Conservation (phyloP, 2,329 filamentous ascomycete genomes). For the Aureobasidium sp. region DNA sequence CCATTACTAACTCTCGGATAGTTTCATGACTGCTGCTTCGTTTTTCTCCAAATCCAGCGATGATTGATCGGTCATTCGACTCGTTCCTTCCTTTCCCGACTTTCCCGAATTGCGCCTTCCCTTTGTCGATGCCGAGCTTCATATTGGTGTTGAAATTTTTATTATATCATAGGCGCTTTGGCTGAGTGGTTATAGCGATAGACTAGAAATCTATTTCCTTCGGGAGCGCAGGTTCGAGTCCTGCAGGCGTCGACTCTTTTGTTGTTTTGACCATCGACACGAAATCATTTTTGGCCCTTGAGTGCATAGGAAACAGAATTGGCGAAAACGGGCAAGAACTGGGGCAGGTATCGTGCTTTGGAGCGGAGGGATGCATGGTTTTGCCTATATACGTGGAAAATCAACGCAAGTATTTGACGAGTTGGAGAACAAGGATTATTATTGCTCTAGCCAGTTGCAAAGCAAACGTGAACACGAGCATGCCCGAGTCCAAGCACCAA, state of each 20-base stretch:
- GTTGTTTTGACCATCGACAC: neutral
- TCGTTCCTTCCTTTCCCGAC: too few relatives aligned
- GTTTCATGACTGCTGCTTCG: too few relatives aligned
- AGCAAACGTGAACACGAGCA: neutral
- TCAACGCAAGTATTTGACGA: too few relatives aligned
- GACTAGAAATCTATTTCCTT: constrained; percentile 15
- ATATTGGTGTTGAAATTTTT: neutral
- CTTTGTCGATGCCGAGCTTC: too few relatives aligned
- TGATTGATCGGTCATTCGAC: too few relatives aligned
- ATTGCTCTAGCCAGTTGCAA: neutral
- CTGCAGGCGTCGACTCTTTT: neutral
- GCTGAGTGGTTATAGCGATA: constrained; percentile 15
- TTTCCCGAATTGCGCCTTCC: neutral
- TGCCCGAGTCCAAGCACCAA: neutral
- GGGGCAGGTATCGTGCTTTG: neutral
- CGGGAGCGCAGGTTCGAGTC: constrained; percentile 7
- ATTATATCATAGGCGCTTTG: neutral
- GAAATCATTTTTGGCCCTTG: neutral
- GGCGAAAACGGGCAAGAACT: neutral
- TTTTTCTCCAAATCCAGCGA: too few relatives aligned
- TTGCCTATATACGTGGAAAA: too few relatives aligned
- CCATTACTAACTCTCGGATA: neutral
- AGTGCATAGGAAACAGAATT: neutral
- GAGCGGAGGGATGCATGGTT: neutral
- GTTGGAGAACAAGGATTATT: neutral